Percentiles rank a stretch among this genome's conserved stretches.
phyloP scores from a whole-genome alignment of 2,329 filamentous ascomycete species.

The Talaromyces sp. region DNA sequence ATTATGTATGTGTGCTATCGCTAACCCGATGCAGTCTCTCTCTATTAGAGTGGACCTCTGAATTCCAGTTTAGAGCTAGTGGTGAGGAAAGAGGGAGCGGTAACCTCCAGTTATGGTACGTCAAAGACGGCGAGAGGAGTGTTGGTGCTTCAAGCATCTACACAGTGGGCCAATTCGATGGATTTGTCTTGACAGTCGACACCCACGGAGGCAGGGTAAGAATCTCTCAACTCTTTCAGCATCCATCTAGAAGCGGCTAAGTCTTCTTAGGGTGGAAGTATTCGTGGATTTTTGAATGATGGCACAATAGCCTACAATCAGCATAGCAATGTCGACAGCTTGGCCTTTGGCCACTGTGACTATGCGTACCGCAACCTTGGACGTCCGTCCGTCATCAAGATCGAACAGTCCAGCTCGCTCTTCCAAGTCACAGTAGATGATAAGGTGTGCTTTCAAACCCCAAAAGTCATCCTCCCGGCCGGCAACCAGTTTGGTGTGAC shows the following conservation, averaged over 20 bases:
- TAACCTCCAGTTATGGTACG: constrained; percentile 92
- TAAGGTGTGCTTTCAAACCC: constrained; percentile 75
- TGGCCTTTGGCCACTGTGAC: constrained; percentile 90
- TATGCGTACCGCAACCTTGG: constrained; percentile 91
- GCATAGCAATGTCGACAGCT: constrained; percentile 72
- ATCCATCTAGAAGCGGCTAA: constrained; percentile 10
- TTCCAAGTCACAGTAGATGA: constrained; percentile 82
- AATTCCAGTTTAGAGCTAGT: constrained; percentile 82
- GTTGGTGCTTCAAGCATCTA: constrained; percentile 77
- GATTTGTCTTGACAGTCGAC: constrained; percentile 83
- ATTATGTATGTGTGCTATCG: background rate
- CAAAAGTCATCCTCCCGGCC: constrained; percentile 69
- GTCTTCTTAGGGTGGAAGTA: constrained; percentile 61
- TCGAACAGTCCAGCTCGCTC: constrained; percentile 62
- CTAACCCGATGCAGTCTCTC: constrained; percentile 31
- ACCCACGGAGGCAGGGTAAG: constrained; percentile 66
- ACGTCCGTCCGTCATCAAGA: constrained; percentile 71
- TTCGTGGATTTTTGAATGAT: constrained; percentile 93
- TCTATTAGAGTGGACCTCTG: constrained; percentile 71
- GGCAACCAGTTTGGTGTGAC: constrained; percentile 85
- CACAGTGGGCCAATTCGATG: constrained; percentile 80
- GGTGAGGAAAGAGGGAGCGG: constrained; percentile 82
- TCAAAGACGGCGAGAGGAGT: constrained; percentile 61
- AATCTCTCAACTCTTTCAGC: background rate
- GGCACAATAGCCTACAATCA: constrained; percentile 74